Conservation (phyloP, 2,329 filamentous ascomycete species). For the Cercospora beticola region DNA sequence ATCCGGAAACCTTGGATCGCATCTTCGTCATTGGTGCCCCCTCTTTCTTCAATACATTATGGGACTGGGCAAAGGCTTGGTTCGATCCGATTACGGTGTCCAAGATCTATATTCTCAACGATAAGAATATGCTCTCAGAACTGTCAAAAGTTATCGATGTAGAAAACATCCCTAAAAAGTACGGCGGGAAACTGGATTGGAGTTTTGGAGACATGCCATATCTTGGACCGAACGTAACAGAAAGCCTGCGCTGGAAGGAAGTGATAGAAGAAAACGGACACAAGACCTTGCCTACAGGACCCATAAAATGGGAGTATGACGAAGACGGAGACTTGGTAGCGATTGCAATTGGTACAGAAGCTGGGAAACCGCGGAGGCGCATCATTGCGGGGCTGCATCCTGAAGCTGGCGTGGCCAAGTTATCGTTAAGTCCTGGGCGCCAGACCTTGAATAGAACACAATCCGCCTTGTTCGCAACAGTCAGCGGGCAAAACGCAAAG, state of each 20-base stretch:
- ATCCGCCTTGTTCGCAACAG: slow-evolving; percentile 21
- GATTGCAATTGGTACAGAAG: slow-evolving; percentile 46
- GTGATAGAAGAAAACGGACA: slow-evolving; percentile 31
- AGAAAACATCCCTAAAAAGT: slow-evolving; percentile 81
- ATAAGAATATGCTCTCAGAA: slow-evolving; percentile 71
- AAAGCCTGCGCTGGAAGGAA: slow-evolving; percentile 44
- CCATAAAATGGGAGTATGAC: slow-evolving; percentile 48
- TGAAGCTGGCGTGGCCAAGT: slow-evolving; percentile 26
- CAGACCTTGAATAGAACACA: slow-evolving; percentile 21
- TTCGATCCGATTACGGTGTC: slow-evolving; percentile 86
- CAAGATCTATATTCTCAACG: slow-evolving; percentile 88
- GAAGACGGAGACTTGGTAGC: slow-evolving; percentile 46
- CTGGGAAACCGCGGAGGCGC: slow-evolving; percentile 42
- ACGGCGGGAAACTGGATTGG: slow-evolving; percentile 84
- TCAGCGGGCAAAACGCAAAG: slow-evolving; percentile 9
- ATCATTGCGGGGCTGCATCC: slow-evolving; percentile 43
- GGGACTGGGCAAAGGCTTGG: slow-evolving; percentile 95
- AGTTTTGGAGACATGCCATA: slow-evolving; percentile 72
- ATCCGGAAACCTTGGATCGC: slow-evolving; percentile 87
- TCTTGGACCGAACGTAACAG: slow-evolving; percentile 59
- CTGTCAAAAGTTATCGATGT: slow-evolving; percentile 79
- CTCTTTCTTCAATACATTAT: slow-evolving; percentile 85
- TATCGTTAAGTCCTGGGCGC: slow-evolving; percentile 33
- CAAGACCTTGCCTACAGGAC: slow-evolving; percentile 49
- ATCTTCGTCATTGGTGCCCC: slow-evolving; percentile 89